Conservation (phyloP, 805 yeast species). For the Monosporozyma servazzii region DNA sequence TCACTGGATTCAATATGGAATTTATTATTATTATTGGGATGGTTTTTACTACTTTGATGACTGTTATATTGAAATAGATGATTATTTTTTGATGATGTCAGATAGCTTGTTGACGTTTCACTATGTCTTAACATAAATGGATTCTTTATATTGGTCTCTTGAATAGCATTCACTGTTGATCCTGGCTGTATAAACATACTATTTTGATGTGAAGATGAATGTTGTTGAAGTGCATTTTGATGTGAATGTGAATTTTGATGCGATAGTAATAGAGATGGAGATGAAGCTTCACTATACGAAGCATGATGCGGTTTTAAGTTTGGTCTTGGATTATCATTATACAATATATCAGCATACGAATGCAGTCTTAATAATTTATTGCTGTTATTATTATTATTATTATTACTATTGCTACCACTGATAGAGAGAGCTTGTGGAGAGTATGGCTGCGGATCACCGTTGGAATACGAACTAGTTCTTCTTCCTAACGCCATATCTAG, state of each 20-base stretch:
- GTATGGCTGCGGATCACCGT: constrained; percentile 9
- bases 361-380: constrained; percentile 38
- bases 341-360: constrained; percentile 74
- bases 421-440: not conserved
- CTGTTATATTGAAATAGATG: not conserved
- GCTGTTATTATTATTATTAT: not conserved
- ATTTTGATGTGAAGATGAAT: not conserved
- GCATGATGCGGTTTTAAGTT: not conserved
- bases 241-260: not conserved
- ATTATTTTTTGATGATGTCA: not conserved
- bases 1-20: constrained; percentile 3
- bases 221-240: not conserved
- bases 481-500: constrained; percentile 30
- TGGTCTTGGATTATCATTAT: constrained; percentile 37
- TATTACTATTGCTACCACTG: not conserved
- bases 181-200: not conserved
- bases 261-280: not conserved
- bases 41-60: not conserved
- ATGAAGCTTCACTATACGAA: constrained; percentile 1
- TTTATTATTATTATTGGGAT: not conserved
- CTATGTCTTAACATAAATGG: constrained; percentile 1
- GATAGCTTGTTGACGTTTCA: constrained; percentile 1
- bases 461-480: constrained; percentile 5
- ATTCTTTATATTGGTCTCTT: constrained; percentile 1
- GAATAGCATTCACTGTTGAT: not conserved